These are phyloP conservation scores for Daldinia caldariorum DNA, from an alignment of 495 filamentous ascomycete species.

Conservation along the genomic window DNA sequence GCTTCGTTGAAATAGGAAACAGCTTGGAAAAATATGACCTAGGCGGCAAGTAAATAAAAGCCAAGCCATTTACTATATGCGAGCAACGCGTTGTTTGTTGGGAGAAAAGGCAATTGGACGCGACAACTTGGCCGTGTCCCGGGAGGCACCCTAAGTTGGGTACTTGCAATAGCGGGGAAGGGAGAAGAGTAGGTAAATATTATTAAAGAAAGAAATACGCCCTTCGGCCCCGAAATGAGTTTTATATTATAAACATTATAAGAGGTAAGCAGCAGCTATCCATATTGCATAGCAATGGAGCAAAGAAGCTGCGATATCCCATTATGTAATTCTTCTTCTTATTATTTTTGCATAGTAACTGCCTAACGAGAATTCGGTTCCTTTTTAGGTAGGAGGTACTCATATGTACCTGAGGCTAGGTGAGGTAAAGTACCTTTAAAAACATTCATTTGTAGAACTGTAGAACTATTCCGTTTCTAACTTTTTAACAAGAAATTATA, in stretches of 20 bases:
- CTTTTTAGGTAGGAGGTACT: conserved; percentile 7
- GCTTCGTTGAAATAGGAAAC: background rate
- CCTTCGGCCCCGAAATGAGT: conserved; percentile 30
- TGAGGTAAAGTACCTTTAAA: background rate
- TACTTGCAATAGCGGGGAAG: too few species aligned
- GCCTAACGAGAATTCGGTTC: conserved; percentile 2
- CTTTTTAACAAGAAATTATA: too few species aligned
- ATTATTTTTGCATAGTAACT: too few species aligned
- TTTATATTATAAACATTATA: background rate
- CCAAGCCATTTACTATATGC: background rate
- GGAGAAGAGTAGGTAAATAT: too few species aligned
- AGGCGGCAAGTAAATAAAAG: background rate
- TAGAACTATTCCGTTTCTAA: background rate
- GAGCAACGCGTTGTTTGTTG: background rate
- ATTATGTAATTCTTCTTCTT: too few species aligned
- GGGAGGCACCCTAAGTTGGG: too few species aligned
- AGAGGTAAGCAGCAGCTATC: background rate
- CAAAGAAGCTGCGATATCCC: background rate
- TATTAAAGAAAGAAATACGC: conserved; percentile 4
- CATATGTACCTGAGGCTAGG: background rate
- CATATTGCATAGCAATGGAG: background rate
- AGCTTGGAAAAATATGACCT: conserved; percentile 28
- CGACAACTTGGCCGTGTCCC: conserved; percentile 8
- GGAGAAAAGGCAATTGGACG: conserved; percentile 6
- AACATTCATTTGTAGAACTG: too few species aligned